Conservation (phyloP, 2,329 filamentous ascomycete species). For the Emergomyces orientalis region DNA sequence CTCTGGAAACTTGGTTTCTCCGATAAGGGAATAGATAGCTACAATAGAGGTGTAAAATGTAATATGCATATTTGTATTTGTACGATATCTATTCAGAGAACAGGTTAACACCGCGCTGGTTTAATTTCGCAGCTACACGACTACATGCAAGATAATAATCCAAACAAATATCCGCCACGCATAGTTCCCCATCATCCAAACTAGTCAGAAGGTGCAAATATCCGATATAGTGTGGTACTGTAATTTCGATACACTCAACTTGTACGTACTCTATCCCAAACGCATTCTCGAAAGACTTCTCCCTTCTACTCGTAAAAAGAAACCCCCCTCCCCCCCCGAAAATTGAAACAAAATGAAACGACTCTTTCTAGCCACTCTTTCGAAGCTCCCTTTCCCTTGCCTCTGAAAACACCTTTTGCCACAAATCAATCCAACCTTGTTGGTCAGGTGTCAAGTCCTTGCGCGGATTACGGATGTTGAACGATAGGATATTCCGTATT, state of each 20-base stretch:
- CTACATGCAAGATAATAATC: background rate
- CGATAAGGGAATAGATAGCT: background rate
- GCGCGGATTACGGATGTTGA: constrained; percentile 49
- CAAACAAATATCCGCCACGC: background rate
- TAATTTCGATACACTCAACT: background rate
- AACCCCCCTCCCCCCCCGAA: too few species aligned
- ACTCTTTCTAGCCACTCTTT: background rate
- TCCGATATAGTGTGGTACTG: background rate
- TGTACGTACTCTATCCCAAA: background rate
- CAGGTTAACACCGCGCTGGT: background rate
- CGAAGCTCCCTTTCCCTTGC: constrained; percentile 8
- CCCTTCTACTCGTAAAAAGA: background rate
- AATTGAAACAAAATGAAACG: background rate
- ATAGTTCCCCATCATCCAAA: background rate
- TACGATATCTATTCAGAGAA: background rate
- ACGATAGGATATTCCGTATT: constrained; percentile 64
- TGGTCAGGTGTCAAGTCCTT: constrained; percentile 49
- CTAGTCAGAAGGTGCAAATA: background rate
- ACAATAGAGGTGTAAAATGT: background rate
- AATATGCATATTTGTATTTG: background rate
- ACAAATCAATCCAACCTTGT: constrained; percentile 63
- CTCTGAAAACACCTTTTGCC: constrained; percentile 56
- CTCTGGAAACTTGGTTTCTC: background rate
- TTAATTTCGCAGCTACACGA: background rate
- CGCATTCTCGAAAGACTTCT: background rate